Base-by-base conservation (phyloP, 1,284 basidiomycete species). In the Coniferiporia sulphurascens region DNA sequence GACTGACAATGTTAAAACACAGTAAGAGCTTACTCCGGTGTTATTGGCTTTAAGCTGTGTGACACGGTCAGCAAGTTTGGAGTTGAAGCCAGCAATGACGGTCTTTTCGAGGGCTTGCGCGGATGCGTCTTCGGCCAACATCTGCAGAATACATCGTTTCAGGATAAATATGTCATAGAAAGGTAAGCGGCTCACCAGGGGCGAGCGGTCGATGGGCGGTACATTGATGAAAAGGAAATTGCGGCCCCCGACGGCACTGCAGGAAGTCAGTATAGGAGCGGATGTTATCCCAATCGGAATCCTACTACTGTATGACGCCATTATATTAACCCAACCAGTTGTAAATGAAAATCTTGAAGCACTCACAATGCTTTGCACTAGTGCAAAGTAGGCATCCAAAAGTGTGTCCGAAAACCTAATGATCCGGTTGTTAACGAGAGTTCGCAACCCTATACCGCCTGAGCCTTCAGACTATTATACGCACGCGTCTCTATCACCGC, bases 221-320 rank as follows among this genome's bases (percentile, higher is more conserved):
- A 85, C 81, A 57, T 80, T 83, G 61, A 80, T 71, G 68, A 83
- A 85, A 50, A 84, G 74, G 76, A 84, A 85, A 68, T 83, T 81
- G 48, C 81, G 72, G 3, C 74, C 82, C 21, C 83, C 83, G n/a
- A 69, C 74, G 32, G 73, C 67, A 67, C 77, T 72, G 35, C 57
- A 22, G 48, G 9, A 32, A 43, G 4, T 27, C 46, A 48, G 62
- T 50, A 5, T 21, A 44, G 32, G 27, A 58, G 15, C 9, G 15
- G 9, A 56, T 21, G 8, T 8, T 13, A 15, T 48, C 27, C 38
- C 17, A 46, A 34, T 19, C 32, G 35, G 32, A 19, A 46, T 56
- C 27, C 15, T 49, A 69, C 52, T 60, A 72, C 70, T 73, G 71
- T 63, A 36, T 17, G 48, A 7, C 13, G 7, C 48, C 35, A 15